Evolutionary conservation across 768 basidiomycete genomes (phyloP), one percentile per base, ranked within the genome.

Genomic region (Holtermannia corniformis): DNA sequence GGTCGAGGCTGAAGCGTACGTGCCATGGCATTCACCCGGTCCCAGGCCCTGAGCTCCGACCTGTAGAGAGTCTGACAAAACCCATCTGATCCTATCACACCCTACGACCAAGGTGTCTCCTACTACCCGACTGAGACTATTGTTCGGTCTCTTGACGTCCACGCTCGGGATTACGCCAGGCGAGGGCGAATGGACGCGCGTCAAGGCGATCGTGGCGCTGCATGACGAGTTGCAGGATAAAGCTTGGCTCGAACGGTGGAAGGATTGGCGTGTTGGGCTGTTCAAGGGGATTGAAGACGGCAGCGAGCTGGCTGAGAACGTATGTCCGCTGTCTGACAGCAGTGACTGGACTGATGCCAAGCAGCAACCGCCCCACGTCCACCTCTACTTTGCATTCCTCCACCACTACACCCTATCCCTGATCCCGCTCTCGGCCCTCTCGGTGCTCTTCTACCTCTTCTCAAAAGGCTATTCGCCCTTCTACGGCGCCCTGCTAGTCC

Each of bases 361-460:
- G 16, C 46, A 64, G 62, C 61, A 65, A 60, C 63, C 68, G 14
- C 63, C 68, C 25, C 59, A 61, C 32, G 57, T 63, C 22, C 65
- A 68, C 58, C 60, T 71, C 24, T 77, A 99, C 74, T 96, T 92
- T 72, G 80, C 81, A 46, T 95, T 93, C 76, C 78, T 96, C 16
- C 79, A 81, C 4, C 81, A 82, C 42, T 96, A 96, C 74, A 85
- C 91, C 0, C 79, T 80, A 42, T 82, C 83, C 27, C 81, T 97
- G 42, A 62, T 83, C 21, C 80, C 89, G 59, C 86, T 91, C 2
- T 82, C 90, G 1, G 66, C 73, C 14, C 74, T 88, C 40, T 90
- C 91, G 1, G 61, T 82, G 44, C 47, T 80, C 19, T 84, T 82
- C 67, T 88, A 82, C 74, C 78, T 85, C 20, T 40, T 64, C 28